Evolutionary conservation across 208 protist species (phyloP), one percentile per base, ranked within the genome.

Genomic region (Trypanosoma conorhini): DNA sequence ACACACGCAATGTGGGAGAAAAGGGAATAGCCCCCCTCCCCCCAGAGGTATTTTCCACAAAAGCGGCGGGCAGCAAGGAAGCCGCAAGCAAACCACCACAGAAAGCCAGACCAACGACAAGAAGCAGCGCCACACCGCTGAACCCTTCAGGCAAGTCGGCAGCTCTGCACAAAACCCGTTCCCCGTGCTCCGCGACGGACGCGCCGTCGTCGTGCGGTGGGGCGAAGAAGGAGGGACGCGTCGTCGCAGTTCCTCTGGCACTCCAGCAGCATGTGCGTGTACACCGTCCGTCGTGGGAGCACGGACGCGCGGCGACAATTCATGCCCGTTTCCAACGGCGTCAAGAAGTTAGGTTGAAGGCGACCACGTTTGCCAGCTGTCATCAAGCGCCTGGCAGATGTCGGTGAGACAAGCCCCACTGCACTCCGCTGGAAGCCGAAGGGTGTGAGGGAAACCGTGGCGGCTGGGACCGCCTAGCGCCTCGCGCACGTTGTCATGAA

Each of bases 361-460:
- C 33, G 4, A 38, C 7, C 87, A 24, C 89, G 40, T 57, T 91
- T 72, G 30, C 92, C 78, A n/a, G 71, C 80, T 35, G 70, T 60
- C 88, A 76, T 87, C 82, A 44, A 81, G 76, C 17, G 66, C 76
- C 67, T 91, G 81, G 77, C 93, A 86, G 40, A 94, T 58, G 74
- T 95, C 90, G 62, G 80, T 92, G 87, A 91, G 86, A 82, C 90
- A 95, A 52, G 94, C 86, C 31, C 90, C 90, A 69, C 87, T 92
- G 75, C 79, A 57, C 82, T 82, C 50, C 79, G 83, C 66, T 83
- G 22, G 57, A 87, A 86, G 28, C 44, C 67, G 70, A 80, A 83
- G 38, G 87, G 83, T 48, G 40, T 76, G 58, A 92, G 80, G 12
- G 77, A 76, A 21, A 77, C 77, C 68, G 83, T 85, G 24, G 52